Evolutionary conservation across 768 basidiomycete species (phyloP), one percentile per base, ranked within the genome.

Genomic region (Lactifluus pinguis): DNA sequence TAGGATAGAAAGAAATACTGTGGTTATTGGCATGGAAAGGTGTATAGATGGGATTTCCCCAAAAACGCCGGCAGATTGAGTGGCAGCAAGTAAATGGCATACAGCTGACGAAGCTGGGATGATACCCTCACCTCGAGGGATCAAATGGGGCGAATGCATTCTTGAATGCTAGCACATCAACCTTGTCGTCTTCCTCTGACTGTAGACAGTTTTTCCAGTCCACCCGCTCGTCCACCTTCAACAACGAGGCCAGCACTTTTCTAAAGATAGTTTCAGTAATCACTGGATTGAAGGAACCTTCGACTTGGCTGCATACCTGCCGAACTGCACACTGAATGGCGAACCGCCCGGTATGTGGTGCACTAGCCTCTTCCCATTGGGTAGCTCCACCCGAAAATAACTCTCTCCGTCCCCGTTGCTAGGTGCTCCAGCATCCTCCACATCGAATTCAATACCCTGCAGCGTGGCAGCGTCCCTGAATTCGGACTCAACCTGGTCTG

Each of bases 201-300:
- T 92, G 80, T 67, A 81, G 77, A 70, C 95, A 99, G 1, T 79
- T 81, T 70, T 92, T 95, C 95, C 95, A 99, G 69, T 98, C 95
- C 53, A 88, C 75, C 50, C 95, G 80, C 19, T 92, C 83, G 1
- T 86, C 85, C 57, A 83, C 81, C 15, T 79, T 84, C 57, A 98
- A 69, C n/a, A 98, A 72, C 39, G 81, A 77, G 6, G 87, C 90
- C 48, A 98, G 70, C 15, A 89, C 92, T 72, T 88, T 84, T 73
- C 95, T 98, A 69, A 67, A 62, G 53, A 25, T 17, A 62, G 36
- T 60, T 61, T 50, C 5, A 45, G 54, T 34, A 34, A 15, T 51
- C 19, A 39, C 17, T 34, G 47, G 34, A 36, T 19, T 38, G 10
- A 38, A 10, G 41, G 34, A n/a, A 36, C 29, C 4, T 8, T 32